Conservation (phyloP, 2,329 filamentous ascomycete species). For the Mycogone perniciosa region DNA sequence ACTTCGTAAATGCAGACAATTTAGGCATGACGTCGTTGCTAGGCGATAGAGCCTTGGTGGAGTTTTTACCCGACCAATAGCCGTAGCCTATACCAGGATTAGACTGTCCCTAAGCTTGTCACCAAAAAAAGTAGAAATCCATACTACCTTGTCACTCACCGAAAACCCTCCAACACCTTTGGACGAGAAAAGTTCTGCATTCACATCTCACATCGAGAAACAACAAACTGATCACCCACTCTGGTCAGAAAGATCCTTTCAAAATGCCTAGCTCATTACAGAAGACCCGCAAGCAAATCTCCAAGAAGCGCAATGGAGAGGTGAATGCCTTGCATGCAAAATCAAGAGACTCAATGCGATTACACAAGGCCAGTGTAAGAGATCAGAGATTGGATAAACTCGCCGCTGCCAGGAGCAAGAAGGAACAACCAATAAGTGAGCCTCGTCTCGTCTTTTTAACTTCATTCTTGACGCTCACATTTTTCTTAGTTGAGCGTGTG, state of each 20-base stretch:
- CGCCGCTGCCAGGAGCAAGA: constrained; percentile 61
- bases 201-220: too few species aligned
- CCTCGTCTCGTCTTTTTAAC: neutral
- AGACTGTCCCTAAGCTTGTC: too few species aligned
- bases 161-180: too few species aligned
- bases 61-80: too few species aligned
- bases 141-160: too few species aligned
- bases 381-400: constrained; percentile 77
- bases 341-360: constrained; percentile 75
- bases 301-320: constrained; percentile 74
- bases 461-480: constrained; percentile 11
- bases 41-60: too few species aligned
- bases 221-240: too few species aligned
- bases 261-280: constrained; percentile 70
- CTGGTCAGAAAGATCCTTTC: constrained; percentile 1
- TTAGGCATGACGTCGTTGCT: too few species aligned
- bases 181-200: too few species aligned
- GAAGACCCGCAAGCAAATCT: constrained; percentile 84
- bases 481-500: constrained; percentile 22
- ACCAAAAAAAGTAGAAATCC: too few species aligned
- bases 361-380: constrained; percentile 72
- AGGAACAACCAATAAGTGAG: constrained; percentile 67
- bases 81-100: too few species aligned
- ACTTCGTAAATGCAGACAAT: too few species aligned
- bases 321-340: constrained; percentile 76